Conservation (phyloP, 139 green algal species). For the Asterochloris erici region DNA sequence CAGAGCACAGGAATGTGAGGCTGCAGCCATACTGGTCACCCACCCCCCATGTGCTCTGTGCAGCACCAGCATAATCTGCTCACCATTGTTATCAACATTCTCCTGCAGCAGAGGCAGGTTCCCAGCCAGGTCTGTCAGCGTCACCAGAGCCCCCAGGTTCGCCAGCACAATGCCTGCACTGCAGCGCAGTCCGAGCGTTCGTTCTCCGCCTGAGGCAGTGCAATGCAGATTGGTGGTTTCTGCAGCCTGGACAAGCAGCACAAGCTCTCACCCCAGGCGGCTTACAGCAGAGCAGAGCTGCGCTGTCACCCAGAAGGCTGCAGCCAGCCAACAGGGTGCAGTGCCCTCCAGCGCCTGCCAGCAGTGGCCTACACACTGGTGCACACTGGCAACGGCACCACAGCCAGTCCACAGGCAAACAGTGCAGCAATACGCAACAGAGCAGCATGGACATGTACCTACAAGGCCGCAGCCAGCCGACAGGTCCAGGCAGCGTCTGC, state of each 20-base stretch:
- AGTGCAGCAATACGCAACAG: background rate
- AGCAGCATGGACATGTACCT: conserved; percentile 22
- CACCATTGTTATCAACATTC: conserved; percentile 55
- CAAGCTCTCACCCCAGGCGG: background rate
- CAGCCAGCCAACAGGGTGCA: background rate
- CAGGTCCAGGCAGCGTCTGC: conserved; percentile 53
- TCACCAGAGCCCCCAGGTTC: conserved; percentile 39
- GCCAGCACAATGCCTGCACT: conserved; percentile 45
- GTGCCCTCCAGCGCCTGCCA: background rate
- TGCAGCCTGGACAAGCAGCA: background rate
- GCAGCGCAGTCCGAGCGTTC: background rate
- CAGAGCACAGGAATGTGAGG: background rate
- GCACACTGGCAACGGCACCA: background rate
- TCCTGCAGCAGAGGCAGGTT: conserved; percentile 57
- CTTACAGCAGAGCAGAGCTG: background rate
- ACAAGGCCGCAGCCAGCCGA: conserved; percentile 62
- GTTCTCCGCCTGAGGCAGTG: background rate
- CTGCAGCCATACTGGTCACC: background rate
- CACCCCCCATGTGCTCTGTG: conserved; percentile 15
- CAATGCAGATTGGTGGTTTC: background rate
- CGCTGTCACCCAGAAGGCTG: background rate
- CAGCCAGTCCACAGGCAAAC: background rate
- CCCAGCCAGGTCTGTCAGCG: conserved; percentile 51
- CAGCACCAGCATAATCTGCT: background rate
- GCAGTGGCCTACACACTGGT: background rate